Evolutionary conservation across 2,329 filamentous ascomycete species (phyloP), one percentile per base, ranked within the genome.

Genomic region (Paraphaeosphaeria minitans): DNA sequence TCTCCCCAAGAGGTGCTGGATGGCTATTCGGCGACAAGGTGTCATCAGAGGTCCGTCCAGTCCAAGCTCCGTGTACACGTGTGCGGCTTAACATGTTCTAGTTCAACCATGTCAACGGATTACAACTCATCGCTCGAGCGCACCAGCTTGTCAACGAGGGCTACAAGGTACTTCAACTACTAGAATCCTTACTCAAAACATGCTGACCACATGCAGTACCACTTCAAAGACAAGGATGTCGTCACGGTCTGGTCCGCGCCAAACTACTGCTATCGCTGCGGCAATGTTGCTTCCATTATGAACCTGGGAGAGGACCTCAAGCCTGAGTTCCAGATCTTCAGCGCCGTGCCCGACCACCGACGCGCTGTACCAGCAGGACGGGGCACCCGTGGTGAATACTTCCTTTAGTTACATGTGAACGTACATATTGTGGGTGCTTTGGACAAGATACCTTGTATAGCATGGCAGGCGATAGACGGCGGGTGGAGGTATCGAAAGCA

Each of bases 211-310:
- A 7, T 53, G 35, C 57, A 92, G 86, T 98, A 96, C 76, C 94
- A 98, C 75, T 98, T 98, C 79, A 85, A 90, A 55, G 91, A 97
- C 76, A 94, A 95, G 79, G 96, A 96, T 53, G 97, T 99, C 63
- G 95, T 98, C 45, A 99, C 95, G 0, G 95, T 99, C 19, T 99
- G 95, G 81, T 79, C 77, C 13, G 95, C 95, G 5, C 95, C 95
- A 3, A 99, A 86, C 60, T 86, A 86, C 72, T 85, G 83, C 68
- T 83, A 83, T 67, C 75, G 81, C 50, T 83, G 81, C 61, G 81
- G 81, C 31, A 83, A 83, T 53, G 81, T 99, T 12, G 95, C 95
- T 0, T 94, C 95, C 0, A 93, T 99, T 57, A 82, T 99, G 61
- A 95, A 99, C 79, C 83, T 99, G 7, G 91, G 89, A 31, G 95